Percentiles rank a stretch among this genome's conserved stretches.
Evolutionary conservation across 2,329 filamentous ascomycete species (phyloP).

Genomic region (Talaromyces sp.): DNA sequence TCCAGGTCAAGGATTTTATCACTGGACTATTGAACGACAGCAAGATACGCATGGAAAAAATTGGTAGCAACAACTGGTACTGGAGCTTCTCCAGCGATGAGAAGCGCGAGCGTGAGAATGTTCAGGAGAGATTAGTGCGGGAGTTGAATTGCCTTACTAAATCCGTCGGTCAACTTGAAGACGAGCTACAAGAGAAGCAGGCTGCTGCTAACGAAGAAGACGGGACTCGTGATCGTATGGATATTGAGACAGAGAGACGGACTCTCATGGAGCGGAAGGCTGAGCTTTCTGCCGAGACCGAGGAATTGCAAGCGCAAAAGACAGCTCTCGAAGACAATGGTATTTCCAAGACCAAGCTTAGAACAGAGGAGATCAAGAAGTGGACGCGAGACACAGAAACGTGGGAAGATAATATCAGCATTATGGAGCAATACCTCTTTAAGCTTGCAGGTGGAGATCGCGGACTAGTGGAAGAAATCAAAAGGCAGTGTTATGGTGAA

Average conservation of each 20-base stretch:
- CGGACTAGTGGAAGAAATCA: constrained; percentile 43
- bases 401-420: constrained; percentile 46
- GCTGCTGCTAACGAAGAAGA: constrained; percentile 25
- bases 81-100: constrained; percentile 64
- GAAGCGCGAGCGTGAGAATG: constrained; percentile 44
- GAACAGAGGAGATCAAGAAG: constrained; percentile 32
- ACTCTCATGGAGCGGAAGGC: constrained; percentile 23
- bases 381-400: constrained; percentile 32
- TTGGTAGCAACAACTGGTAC: constrained; percentile 69
- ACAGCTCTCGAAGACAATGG: constrained; percentile 28
- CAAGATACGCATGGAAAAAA: constrained; percentile 64
- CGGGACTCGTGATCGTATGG: constrained; percentile 18
- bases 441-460: constrained; percentile 42
- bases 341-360: constrained; percentile 31
- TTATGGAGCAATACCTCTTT: constrained; percentile 40
- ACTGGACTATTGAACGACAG: constrained; percentile 60
- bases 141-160: constrained; percentile 31
- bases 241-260: constrained; percentile 19
- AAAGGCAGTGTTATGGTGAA: constrained; percentile 49
- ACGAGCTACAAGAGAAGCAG: constrained; percentile 33
- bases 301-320: constrained; percentile 35
- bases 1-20: constrained; percentile 66
- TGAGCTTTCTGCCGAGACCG: constrained; percentile 29
- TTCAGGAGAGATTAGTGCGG: constrained; percentile 25
- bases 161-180: constrained; percentile 31